Evolutionary conservation across 2,329 filamentous ascomycete species (phyloP).

Genomic region (Ascosphaera apis): DNA sequence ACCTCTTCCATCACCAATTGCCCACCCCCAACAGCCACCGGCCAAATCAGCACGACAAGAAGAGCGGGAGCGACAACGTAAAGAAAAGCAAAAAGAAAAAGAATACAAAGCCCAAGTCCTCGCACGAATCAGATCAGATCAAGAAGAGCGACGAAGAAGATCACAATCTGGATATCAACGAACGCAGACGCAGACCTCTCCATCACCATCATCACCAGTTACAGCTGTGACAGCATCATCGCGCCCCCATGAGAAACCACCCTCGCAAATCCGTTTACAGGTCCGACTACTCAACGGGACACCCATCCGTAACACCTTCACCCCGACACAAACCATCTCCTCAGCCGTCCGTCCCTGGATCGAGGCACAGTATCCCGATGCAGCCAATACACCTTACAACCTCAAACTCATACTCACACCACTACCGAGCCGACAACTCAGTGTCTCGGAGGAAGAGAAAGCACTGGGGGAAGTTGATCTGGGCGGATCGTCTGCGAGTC

Average conservation of each 20-base stretch:
- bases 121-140: conserved; percentile 55
- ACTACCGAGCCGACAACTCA: conserved; percentile 49
- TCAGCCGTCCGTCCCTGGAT: conserved; percentile 56
- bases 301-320: conserved; percentile 51
- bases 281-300: conserved; percentile 68
- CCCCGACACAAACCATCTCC: conserved; percentile 36
- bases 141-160: conserved; percentile 29
- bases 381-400: conserved; percentile 42
- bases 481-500: conserved; percentile 54
- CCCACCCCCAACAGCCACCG: too few species aligned
- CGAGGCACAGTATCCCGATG: conserved; percentile 35
- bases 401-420: conserved; percentile 72
- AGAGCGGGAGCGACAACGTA: conserved; percentile 32
- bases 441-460: conserved; percentile 49
- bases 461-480: conserved; percentile 47
- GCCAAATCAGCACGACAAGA: conserved; percentile 24
- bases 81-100: conserved; percentile 39
- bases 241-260: conserved; percentile 4
- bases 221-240: conserved; percentile 2
- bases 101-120: conserved; percentile 50
- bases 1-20: too few species aligned
- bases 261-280: conserved; percentile 38
- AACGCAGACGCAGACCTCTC: conserved; percentile 2
- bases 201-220: too few species aligned
- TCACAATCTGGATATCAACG: conserved; percentile 1